These are phyloP conservation scores for Podaxis carcinomalis DNA, from an alignment of 768 basidiomycete species.

Conservation along the genomic window DNA sequence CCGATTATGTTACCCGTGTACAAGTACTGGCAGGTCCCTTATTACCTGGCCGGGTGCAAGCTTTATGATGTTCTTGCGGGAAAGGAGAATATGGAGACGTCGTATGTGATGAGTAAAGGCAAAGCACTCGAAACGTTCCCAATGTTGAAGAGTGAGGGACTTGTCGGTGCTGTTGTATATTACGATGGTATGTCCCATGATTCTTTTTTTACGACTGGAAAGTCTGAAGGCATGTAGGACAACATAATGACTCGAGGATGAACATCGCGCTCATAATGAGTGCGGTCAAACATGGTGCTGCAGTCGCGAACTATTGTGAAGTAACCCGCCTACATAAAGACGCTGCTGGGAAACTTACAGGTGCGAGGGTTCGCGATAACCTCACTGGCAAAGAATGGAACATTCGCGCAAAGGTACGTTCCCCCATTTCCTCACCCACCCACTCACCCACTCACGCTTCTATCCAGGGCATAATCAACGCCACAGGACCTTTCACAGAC, in stretches of 20 bases:
- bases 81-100: conserved; percentile 93
- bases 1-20: conserved; percentile 98
- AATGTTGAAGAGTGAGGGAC: conserved; percentile 52
- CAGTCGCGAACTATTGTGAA: conserved; percentile 85
- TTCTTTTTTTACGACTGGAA: too few species aligned
- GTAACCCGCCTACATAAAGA: conserved; percentile 77
- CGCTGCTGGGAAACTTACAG: conserved; percentile 56
- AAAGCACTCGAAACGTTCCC: conserved; percentile 95
- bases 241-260: conserved; percentile 99
- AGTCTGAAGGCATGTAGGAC: conserved; percentile 44
- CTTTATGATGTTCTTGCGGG: conserved; percentile 95
- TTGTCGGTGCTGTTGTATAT: conserved; percentile 94
- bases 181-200: conserved; percentile 73
- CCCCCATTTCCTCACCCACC: neutral
- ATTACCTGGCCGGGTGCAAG: conserved; percentile 94
- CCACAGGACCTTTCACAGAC: conserved; percentile 94
- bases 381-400: conserved; percentile 81
- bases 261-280: conserved; percentile 94
- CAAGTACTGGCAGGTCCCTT: conserved; percentile 98
- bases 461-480: conserved; percentile 84
- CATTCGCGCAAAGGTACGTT: conserved; percentile 69
- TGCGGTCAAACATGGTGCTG: conserved; percentile 88
- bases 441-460: neutral
- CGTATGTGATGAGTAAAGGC: conserved; percentile 92
- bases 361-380: conserved; percentile 74